Evolutionary conservation across 2,329 filamentous ascomycete species (phyloP).

Genomic region (Celoporthe dispersa): DNA sequence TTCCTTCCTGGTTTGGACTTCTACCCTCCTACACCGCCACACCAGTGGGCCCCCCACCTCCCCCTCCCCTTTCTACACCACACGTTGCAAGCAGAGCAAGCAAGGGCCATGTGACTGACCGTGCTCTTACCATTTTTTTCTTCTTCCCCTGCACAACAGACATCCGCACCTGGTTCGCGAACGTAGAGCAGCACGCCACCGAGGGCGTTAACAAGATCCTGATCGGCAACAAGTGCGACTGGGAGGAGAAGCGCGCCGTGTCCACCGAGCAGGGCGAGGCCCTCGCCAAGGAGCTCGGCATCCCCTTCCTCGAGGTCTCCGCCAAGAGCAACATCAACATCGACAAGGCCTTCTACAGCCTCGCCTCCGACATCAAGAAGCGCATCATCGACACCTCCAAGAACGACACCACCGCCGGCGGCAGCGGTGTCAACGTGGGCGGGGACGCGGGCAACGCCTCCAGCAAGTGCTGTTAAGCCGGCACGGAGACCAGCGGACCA

Average conservation of each 20-base stretch:
- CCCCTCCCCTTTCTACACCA: not conserved
- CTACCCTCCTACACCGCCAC: constrained; percentile 8
- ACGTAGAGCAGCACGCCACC: constrained; percentile 96
- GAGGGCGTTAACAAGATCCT: constrained; percentile 99
- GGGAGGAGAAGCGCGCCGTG: constrained; percentile 97
- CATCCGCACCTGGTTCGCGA: constrained; percentile 99
- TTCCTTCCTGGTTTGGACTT: not conserved
- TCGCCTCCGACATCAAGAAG: constrained; percentile 98
- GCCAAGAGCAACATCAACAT: constrained; percentile 99
- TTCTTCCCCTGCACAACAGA: constrained; percentile 62
- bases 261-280: constrained; percentile 92
- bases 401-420: constrained; percentile 64
- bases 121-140: not conserved
- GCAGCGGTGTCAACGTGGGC: constrained; percentile 70
- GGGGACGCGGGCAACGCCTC: constrained; percentile 61
- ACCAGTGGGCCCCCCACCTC: constrained; percentile 24
- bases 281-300: constrained; percentile 92
- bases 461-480: constrained; percentile 76
- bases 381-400: constrained; percentile 90
- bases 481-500: not conserved
- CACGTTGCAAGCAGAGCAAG: constrained; percentile 9
- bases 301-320: constrained; percentile 97
- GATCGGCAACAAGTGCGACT: constrained; percentile 99
- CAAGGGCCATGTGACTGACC: constrained; percentile 8
- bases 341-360: constrained; percentile 95